Evolutionary conservation across 805 yeast species (phyloP), one percentile per base, ranked within the genome.

Genomic region (Kurtzmaniella cleridarum): DNA sequence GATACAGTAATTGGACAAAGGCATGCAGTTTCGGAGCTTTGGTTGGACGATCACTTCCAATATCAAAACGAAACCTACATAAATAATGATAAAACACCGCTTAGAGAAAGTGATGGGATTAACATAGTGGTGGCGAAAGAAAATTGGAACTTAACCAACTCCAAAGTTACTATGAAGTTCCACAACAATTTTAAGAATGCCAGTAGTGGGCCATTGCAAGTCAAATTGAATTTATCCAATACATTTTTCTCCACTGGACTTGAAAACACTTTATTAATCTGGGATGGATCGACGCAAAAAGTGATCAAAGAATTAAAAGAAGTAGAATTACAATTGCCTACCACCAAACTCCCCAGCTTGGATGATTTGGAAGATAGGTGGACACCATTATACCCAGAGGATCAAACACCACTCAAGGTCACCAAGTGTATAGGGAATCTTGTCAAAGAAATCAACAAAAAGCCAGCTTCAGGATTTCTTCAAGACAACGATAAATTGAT

Each of bases 371-470:
- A 36, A 30, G 72, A 67, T 39, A 50, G 55, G 27, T 65, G 71
- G 69, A 59, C 63, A 0, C 54, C 62, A 5, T 50, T 69, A 29
- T 49, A 54, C 35, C 51, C 47, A 13, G 8, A 32, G 10, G n/a
- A 14, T 8, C 30, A 30, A 9, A 32, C 48, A 1, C 54, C 53
- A 24, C 60, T 77, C 37, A 42, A 49, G 4, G 64, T 82, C 38
- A 77, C 86, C 0, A 55, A 63, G 2, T 66, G 66, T 40, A 65
- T 69, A 4, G 83, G 80, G 8, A 83, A 83, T 53, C 64, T 83
- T 55, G 62, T 82, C 45, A 79, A 80, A 53, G 48, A 68, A 5
- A 70, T 83, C 42, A 73, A 83, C 49, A 58, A 61, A 18, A 50
- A 59, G 38, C 70, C 86, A 0, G 87, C 89, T 0, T 73, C 88